Base-by-base conservation (phyloP, 306 rosid genomes). In the Vicia faba region DNA sequence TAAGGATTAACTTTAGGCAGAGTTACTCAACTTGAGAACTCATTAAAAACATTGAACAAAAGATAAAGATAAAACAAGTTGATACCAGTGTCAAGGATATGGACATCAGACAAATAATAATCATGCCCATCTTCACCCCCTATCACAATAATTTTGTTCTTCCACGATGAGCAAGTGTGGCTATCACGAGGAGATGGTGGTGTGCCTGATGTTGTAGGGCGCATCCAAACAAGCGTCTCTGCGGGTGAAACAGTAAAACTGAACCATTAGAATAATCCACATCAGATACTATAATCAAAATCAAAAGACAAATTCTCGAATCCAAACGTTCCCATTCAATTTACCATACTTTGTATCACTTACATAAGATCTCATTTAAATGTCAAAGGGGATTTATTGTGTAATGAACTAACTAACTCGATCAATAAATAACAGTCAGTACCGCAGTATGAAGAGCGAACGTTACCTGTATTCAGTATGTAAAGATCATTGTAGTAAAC, bases 171-270 rank as follows among this genome's bases (percentile, higher is more conserved):
- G 82, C 96, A 95, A 53, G 87, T 84, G 72, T 95, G 99, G 89
- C 99, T 95, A 73, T 87, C 97, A 0, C 99, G 99, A 60, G 96
- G 95, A 70, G 97, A 86, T 48, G 99, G 99, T 2, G 95, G 91
- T 63, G 81, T 64, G 77, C 99, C 97, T 13, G 90, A 77, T 75
- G 99, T 85, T 38, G 78, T 74, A 63, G 95, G 95, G 41, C 77
- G 78, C 73, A 81, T 95, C 99, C 99, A 95, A 23, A 84, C 96
- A 81, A 86, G 83, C 0, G 97, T 95, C 87, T 95, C 99, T 95
- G 69, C 62, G 76, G 83, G 62, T 73, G 62, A 50, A 51, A 51
- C 71, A 49, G 61, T 10, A 63, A 53, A 73, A 75, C 61, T 11
- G 28, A 72, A 71, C 71, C 25, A 57, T 35, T 45, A 69, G 26